These are phyloP conservation scores for Chrysopogon serrulatus DNA, from an alignment of 176 grass and related monocot species.

Conservation along the genomic window DNA sequence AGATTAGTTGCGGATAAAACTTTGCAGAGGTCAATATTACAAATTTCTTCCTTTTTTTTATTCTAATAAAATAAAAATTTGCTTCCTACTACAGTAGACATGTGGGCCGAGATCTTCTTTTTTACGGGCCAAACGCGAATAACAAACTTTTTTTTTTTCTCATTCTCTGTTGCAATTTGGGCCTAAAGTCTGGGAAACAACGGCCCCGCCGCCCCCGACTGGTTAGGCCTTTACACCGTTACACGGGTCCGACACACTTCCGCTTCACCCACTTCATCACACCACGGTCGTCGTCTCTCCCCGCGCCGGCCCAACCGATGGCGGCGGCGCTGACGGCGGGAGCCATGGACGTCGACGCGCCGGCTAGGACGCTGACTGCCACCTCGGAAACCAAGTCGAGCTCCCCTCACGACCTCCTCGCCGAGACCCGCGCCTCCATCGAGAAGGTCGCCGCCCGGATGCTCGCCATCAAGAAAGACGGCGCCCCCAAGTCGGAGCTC, in stretches of 20 bases:
- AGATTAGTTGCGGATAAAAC: no score
- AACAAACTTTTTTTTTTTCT: no score
- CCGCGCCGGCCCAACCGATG: conserved; percentile 13
- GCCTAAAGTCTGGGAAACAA: background rate
- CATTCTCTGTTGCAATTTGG: background rate
- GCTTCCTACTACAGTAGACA: no score
- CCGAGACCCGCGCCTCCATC: conserved; percentile 64
- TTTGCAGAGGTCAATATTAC: no score
- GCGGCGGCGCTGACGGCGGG: conserved; percentile 18
- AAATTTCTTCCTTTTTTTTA: no score
- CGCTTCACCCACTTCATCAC: background rate
- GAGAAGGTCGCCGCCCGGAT: conserved; percentile 76
- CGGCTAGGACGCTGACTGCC: background rate
- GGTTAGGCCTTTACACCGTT: no score
- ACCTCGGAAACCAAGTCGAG: background rate
- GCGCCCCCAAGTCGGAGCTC: conserved; percentile 68
- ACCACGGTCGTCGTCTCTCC: background rate
- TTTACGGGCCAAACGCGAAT: background rate
- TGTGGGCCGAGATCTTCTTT: background rate
- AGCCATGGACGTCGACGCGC: conserved; percentile 61
- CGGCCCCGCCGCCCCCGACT: no score
- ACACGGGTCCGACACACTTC: background rate
- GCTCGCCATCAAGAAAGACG: conserved; percentile 77
- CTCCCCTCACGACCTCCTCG: conserved; percentile 56
- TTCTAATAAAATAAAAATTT: no score